These are phyloP conservation scores for Abrus precatorius DNA, from an alignment of 306 rosid species.

Conservation along the genomic window DNA sequence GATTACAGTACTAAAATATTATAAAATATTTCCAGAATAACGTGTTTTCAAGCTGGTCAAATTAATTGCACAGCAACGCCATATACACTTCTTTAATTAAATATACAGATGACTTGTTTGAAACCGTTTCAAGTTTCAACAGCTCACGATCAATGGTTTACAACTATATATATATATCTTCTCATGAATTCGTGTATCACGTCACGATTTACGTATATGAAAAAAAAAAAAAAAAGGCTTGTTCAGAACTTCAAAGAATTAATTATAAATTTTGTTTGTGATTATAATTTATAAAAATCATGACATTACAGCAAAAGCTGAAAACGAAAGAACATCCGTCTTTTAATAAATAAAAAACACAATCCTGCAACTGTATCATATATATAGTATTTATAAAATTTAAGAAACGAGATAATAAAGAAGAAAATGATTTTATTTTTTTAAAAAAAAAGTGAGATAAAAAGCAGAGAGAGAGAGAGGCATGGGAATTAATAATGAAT, in stretches of 20 bases:
- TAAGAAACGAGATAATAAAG: not conserved
- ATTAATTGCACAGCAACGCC: not conserved
- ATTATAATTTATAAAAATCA: not conserved
- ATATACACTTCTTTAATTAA: not conserved
- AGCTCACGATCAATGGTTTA: conserved; percentile 22
- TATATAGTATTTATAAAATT: conserved; percentile 37
- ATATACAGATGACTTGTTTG: not conserved
- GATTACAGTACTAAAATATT: no score
- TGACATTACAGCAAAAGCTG: not conserved
- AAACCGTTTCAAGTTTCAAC: conserved; percentile 17
- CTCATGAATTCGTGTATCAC: not conserved
- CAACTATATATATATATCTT: not conserved
- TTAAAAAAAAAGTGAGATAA: not conserved
- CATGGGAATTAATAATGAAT: conserved; percentile 5
- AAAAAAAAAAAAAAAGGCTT: no score
- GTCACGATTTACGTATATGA: no score
- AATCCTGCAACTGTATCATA: conserved; percentile 3
- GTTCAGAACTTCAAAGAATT: not conserved
- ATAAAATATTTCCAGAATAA: not conserved
- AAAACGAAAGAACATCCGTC: not conserved
- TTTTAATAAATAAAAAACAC: not conserved
- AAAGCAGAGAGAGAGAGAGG: conserved; percentile 1
- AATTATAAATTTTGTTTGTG: no score
- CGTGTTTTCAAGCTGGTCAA: conserved; percentile 14
- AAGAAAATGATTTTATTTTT: not conserved